phyloP scores from a whole-genome alignment of 176 grass and related monocot species.

The Ampelocalamus luodianensis region DNA sequence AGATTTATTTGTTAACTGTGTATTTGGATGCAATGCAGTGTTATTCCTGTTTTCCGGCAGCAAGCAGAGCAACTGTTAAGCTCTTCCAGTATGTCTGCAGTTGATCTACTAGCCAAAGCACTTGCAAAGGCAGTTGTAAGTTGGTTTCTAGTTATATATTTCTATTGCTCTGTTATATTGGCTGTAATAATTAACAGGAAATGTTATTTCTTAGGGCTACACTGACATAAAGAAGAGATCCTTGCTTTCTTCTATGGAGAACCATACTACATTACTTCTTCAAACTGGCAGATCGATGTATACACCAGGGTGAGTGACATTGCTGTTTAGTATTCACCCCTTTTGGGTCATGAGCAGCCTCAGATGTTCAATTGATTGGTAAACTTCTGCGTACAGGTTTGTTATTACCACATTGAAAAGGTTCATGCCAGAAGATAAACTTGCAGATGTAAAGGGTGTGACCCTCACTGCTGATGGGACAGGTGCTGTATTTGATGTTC shows the following conservation, averaged over 20 bases:
- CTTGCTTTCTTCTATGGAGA: constrained; percentile 86
- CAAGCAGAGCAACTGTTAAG: constrained; percentile 88
- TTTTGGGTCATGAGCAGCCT: not conserved
- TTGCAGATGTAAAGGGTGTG: constrained; percentile 73
- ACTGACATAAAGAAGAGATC: constrained; percentile 97
- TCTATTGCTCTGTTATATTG: not conserved
- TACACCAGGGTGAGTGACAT: constrained; percentile 68
- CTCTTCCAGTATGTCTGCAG: constrained; percentile 66
- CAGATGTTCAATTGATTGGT: not conserved
- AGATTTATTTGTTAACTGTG: constrained; percentile 18
- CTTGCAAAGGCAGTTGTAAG: constrained; percentile 96
- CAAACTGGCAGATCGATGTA: constrained; percentile 72
- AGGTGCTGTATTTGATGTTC: constrained; percentile 94
- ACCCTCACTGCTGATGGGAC: constrained; percentile 76
- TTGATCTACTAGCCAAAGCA: constrained; percentile 88
- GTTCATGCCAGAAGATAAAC: constrained; percentile 84
- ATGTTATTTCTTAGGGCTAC: constrained; percentile 67
- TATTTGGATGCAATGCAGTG: constrained; percentile 60
- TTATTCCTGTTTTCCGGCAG: constrained; percentile 85
- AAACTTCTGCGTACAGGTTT: constrained; percentile 55
- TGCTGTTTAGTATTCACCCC: not conserved
- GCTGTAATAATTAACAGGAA: constrained; percentile 24
- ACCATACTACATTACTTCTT: constrained; percentile 78
- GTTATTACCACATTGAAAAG: constrained; percentile 76
- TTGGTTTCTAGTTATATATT: not conserved